Evolutionary conservation across 495 filamentous ascomycete genomes (phyloP), one percentile per base, ranked within the genome.

Genomic region (Rhypophila decipiens): DNA sequence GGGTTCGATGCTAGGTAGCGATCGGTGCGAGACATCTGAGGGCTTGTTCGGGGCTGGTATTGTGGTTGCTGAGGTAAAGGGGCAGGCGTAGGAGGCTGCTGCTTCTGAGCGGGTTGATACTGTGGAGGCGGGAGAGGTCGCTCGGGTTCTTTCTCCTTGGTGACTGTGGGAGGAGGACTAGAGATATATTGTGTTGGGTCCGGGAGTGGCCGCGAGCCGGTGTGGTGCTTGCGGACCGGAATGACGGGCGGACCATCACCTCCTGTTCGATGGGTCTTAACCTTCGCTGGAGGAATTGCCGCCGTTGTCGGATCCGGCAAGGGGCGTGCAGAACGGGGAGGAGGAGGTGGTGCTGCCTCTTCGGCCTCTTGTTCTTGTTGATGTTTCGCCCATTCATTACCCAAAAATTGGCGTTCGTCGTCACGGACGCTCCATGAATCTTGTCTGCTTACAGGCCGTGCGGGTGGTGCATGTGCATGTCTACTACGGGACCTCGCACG

Each of bases 331-430:
- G 62, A 58, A 17, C 42, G 46, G 13, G 53, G 20, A 0, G 48
- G 42, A 5, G 50, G 44, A 7, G 50, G 50, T 21, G 58, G 42
- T 23, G 41, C 42, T 27, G 23, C 46, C 12, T 45, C 51, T 12
- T 54, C 58, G 36, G 48, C 51, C 15, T 50, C 58, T 20, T 45
- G 53, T n/a, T 67, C 54, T 34, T 77, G 69, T 29, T 76, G 60
- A 29, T 81, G 73, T 23, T 76, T 71, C 8, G 72, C 75, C 85
- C 85, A 88, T 59, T 88, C 79, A 9, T 73, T 75, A 19, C 80
- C 83, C 4, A 90, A 73, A 46, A 84, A 83, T 24, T 87, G 83
- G 24, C 81, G 78, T 66, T 95, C 89, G 54, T 88, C 81, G 54
- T 88, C 81, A 44, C 79, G 78, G 7, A 77, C 74, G 23, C 61